phyloP scores from a whole-genome alignment of 208 protist genomes.

The Crithidia bombi region DNA sequence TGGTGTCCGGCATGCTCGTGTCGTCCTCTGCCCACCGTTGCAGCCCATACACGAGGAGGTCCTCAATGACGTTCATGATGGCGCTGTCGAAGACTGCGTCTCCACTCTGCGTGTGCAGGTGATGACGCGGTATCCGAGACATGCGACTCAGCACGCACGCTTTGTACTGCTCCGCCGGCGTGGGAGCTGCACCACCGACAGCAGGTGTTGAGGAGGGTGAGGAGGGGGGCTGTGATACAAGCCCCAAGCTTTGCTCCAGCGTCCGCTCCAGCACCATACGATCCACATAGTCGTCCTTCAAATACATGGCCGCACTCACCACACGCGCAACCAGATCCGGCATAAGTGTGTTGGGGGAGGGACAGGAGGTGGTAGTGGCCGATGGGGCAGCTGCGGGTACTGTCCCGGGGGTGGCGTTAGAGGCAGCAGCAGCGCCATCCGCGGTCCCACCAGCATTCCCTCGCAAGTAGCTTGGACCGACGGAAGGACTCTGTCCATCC shows the following conservation, averaged over 20 bases:
- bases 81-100: conserved; percentile 62
- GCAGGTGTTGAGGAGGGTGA: background rate
- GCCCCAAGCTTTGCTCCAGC: conserved; percentile 29
- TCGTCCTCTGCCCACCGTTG: conserved; percentile 33
- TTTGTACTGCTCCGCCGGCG: conserved; percentile 27
- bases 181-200: background rate
- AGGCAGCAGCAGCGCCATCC: background rate
- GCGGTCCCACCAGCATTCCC: background rate
- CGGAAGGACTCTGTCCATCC: background rate
- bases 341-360: conserved; percentile 14
- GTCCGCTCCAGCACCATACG: conserved; percentile 74
- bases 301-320: conserved; percentile 58
- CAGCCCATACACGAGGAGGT: conserved; percentile 49
- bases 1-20: background rate
- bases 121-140: conserved; percentile 27
- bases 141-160: conserved; percentile 37
- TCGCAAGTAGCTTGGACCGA: background rate
- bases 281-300: conserved; percentile 91
- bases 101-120: conserved; percentile 73
- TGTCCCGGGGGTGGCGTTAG: background rate
- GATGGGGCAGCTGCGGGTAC: background rate
- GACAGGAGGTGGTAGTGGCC: background rate
- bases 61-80: conserved; percentile 81
- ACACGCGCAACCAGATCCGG: conserved; percentile 75
- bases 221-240: background rate